Percentiles rank a stretch among this genome's conserved stretches.
These are phyloP conservation scores for Orbilia quercus DNA, from an alignment of 2,329 filamentous ascomycete genomes.

Conservation along the genomic window DNA sequence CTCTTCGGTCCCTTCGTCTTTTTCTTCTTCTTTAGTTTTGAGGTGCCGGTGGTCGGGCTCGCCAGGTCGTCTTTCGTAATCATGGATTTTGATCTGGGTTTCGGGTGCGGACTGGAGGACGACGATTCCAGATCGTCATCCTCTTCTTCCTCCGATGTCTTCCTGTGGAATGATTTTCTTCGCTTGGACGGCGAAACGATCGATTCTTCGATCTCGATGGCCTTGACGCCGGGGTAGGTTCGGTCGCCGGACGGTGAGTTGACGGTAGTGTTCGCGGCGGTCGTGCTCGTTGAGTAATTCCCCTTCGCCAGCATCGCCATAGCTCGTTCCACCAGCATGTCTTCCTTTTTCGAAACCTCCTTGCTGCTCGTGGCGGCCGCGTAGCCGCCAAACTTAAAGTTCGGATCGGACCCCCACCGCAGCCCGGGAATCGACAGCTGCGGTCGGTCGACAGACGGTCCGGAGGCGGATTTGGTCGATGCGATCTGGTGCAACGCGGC, in stretches of 20 bases:
- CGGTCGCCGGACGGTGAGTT: slow-evolving; percentile 59
- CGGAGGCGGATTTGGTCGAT: slow-evolving; percentile 12
- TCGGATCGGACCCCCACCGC: slow-evolving; percentile 60
- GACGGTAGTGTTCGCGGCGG: slow-evolving; percentile 58
- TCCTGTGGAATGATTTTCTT: slow-evolving; percentile 53
- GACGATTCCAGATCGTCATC: slow-evolving; percentile 58
- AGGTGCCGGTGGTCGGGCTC: slow-evolving; percentile 59
- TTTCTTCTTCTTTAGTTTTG: slow-evolving; percentile 65
- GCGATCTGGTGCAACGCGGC: slow-evolving; percentile 47
- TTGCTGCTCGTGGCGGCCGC: slow-evolving; percentile 22
- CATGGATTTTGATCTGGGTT: slow-evolving; percentile 34
- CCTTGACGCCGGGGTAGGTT: slow-evolving; percentile 45
- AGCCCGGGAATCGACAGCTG: slow-evolving; percentile 43
- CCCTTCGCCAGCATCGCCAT: slow-evolving; percentile 57
- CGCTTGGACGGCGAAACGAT: slow-evolving; percentile 52
- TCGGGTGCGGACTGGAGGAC: slow-evolving; percentile 53
- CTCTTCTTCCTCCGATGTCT: slow-evolving; percentile 57
- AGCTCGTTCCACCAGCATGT: slow-evolving; percentile 56
- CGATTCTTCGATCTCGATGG: slow-evolving; percentile 28
- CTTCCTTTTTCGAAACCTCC: slow-evolving; percentile 43
- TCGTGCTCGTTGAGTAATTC: slow-evolving; percentile 54
- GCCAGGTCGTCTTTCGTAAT: slow-evolving; percentile 30
- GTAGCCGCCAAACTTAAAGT: slow-evolving; percentile 59
- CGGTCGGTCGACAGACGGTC: slow-evolving; percentile 18
- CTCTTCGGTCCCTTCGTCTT: slow-evolving; percentile 67